Conservation (phyloP, 2,329 filamentous ascomycete genomes). For the Fusarium praegraminearum region DNA sequence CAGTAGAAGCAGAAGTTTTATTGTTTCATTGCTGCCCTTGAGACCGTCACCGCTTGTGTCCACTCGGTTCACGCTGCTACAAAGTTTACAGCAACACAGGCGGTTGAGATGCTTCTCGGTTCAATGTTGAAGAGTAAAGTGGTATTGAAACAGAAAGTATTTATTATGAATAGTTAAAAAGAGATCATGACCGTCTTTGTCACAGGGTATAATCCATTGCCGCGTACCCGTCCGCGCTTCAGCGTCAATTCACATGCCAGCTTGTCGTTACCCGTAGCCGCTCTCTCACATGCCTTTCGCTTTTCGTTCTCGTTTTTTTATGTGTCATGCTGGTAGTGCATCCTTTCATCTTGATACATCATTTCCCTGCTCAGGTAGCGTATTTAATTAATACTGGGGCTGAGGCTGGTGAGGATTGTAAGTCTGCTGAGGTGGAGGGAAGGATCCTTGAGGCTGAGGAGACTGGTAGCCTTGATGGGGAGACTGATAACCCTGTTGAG, state of each 20-base stretch:
- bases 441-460: constrained; percentile 42
- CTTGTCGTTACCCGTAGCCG: background rate
- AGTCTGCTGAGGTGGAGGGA: constrained; percentile 40
- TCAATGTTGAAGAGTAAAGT: background rate
- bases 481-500: constrained; percentile 37
- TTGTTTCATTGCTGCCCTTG: constrained; percentile 13
- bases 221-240: constrained; percentile 32
- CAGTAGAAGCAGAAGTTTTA: constrained; percentile 9
- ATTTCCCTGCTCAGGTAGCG: background rate
- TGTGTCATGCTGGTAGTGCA: constrained; percentile 13
- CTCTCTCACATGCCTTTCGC: constrained; percentile 4
- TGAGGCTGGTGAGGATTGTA: constrained; percentile 46
- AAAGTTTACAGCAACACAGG: background rate
- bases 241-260: constrained; percentile 11
- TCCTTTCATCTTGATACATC: background rate
- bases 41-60: background rate
- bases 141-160: constrained; percentile 7
- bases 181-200: constrained; percentile 32
- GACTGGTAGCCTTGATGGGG: constrained; percentile 32
- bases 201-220: constrained; percentile 45
- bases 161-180: background rate
- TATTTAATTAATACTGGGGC: constrained; percentile 38
- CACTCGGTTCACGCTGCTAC: background rate
- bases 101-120: background rate
- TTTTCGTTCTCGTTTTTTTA: constrained; percentile 4